Base-by-base conservation (phyloP, 345 rosid species). In the Erodium maritimum region DNA sequence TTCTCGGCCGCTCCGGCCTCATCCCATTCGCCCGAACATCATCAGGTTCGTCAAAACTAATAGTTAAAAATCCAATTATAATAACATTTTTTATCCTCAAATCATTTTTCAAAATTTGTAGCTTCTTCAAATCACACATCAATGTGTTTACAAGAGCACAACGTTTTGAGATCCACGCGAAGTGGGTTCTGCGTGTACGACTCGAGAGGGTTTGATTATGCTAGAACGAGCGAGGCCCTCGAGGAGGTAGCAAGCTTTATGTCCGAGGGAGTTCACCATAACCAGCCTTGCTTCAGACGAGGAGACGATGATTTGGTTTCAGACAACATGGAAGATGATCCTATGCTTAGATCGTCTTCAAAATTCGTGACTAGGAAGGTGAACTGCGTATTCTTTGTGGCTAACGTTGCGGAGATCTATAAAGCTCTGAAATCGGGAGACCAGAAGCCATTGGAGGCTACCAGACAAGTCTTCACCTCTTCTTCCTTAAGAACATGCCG, bases 111-210 rank as follows among this genome's bases (percentile, higher is more conserved):
- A n/a, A n/a, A n/a, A n/a, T n/a, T n/a, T n/a, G n/a, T n/a, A n/a
- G n/a, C 33, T 57, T 55, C 59, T 42, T 65, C 67, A 21, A 42
- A 63, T 19, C 57, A 59, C 58, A 67, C 79, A 3, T 80, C 79
- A 1, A 71, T 71, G 76, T 72, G 62, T 63, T 54, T 83, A 72
- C 82, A 80, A 69, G 89, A 78, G 62, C 86, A 83, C 73, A 83
- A 80, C 17, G 80, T 80, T 16, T 51, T 77, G 67, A 74, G 89
- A 63, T 80, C 86, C 19, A 22, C 52, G 70, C 56, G 69, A 67
- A 73, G 65, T 21, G 89, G 89, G 53, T 77, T 80, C 60, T 83
- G 84, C 23, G 72, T 76, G 57, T 80, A 65, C 12, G 86, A 83
- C 69, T 80, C 86, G 7, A 75, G 86, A 50, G 89, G 89, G 22